A percentile compares a stretch with the other conserved stretches of the same genome.
Evolutionary conservation across 2,329 filamentous ascomycete genomes (phyloP).

Genomic region (Hypoxylon sp.): DNA sequence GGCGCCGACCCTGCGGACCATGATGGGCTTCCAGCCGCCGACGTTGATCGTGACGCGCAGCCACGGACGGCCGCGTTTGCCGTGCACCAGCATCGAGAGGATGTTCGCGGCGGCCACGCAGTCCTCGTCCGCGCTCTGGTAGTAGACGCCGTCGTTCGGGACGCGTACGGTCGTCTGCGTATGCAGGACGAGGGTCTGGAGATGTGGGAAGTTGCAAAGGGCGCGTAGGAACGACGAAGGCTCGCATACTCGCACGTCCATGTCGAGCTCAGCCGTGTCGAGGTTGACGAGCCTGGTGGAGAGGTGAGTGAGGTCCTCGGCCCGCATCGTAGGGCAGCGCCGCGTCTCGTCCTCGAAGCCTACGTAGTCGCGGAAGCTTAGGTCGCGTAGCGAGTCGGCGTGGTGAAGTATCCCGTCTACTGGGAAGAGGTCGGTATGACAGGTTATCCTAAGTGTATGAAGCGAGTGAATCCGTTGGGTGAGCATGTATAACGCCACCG

Average conservation of each 20-base stretch:
- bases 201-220: slow-evolving; percentile 54
- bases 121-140: slow-evolving; percentile 46
- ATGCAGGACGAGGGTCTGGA: slow-evolving; percentile 58
- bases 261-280: slow-evolving; percentile 60
- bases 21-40: slow-evolving; percentile 60
- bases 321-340: slow-evolving; percentile 57
- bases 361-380: slow-evolving; percentile 60
- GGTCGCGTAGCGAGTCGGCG: slow-evolving; percentile 51
- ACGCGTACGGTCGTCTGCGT: slow-evolving; percentile 58
- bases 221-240: slow-evolving; percentile 54
- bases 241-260: slow-evolving; percentile 56
- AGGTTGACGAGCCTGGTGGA: slow-evolving; percentile 51
- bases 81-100: slow-evolving; percentile 51
- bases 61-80: slow-evolving; percentile 52
- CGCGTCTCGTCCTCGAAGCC: slow-evolving; percentile 59
- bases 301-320: slow-evolving; percentile 52
- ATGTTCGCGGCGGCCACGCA: slow-evolving; percentile 52
- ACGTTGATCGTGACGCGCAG: slow-evolving; percentile 59
- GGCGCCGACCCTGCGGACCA: slow-evolving; percentile 57
- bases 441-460: slow-evolving; percentile 55
- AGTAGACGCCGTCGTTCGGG: slow-evolving; percentile 40
- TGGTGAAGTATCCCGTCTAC: slow-evolving; percentile 57
- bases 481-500: slow-evolving; percentile 54
- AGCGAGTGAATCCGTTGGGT: slow-evolving; percentile 56
- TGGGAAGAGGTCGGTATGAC: slow-evolving; percentile 56